phyloP scores from a whole-genome alignment of 2,329 filamentous ascomycete genomes.

The Diaporthe vexans region DNA sequence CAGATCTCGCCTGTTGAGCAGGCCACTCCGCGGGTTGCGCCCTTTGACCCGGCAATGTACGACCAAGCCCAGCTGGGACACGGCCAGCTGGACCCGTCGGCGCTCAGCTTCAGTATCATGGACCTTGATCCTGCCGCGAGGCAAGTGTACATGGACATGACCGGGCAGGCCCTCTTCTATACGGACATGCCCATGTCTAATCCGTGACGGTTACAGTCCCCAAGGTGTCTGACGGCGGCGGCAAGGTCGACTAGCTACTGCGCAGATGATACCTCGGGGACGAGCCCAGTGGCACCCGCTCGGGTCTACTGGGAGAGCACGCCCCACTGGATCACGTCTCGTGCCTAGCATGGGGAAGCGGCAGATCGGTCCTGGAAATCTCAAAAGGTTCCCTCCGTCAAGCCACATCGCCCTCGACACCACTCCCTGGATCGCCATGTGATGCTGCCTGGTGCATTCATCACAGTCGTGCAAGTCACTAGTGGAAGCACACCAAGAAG shows the following conservation, averaged over 20 bases:
- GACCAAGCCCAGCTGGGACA: constrained; percentile 22
- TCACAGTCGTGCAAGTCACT: background rate
- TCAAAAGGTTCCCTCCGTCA: background rate
- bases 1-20: constrained; percentile 19
- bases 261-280: background rate
- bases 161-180: constrained; percentile 31
- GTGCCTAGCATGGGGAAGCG: background rate
- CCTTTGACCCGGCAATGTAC: constrained; percentile 21
- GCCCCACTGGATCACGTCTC: constrained; percentile 5
- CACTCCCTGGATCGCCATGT: constrained; percentile 1
- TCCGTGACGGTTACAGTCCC: constrained; percentile 21
- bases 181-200: constrained; percentile 32
- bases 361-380: background rate
- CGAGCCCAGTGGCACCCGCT: background rate
- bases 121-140: constrained; percentile 31
- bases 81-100: constrained; percentile 11
- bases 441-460: constrained; percentile 30
- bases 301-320: background rate
- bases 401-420: background rate
- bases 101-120: constrained; percentile 32
- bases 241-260: background rate
- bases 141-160: constrained; percentile 30
- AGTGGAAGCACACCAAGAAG: background rate
- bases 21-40: constrained; percentile 13
- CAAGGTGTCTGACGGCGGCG: constrained; percentile 10